These are phyloP conservation scores for Lobosporangium transversale DNA, from an alignment of 192 early-diverging fungal genomes.

Conservation along the genomic window DNA sequence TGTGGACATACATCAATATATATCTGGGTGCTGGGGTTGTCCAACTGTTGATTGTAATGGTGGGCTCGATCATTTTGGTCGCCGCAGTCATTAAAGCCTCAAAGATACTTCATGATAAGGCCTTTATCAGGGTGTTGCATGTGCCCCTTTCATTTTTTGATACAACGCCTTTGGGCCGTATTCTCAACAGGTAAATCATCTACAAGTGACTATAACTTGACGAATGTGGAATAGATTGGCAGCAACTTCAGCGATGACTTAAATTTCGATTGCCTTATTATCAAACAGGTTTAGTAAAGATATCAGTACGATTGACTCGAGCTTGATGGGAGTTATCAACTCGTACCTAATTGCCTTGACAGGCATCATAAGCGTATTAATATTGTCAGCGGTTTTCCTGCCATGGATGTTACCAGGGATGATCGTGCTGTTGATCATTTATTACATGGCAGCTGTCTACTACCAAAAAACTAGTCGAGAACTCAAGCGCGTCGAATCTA, in stretches of 20 bases:
- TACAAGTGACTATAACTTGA: too few species aligned
- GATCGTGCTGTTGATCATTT: constrained; percentile 58
- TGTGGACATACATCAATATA: constrained; percentile 41
- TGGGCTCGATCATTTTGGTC: constrained; percentile 30
- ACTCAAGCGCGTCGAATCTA: constrained; percentile 71
- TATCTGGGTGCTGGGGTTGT: constrained; percentile 36
- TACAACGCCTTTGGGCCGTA: constrained; percentile 73
- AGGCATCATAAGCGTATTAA: constrained; percentile 62
- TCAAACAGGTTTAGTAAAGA: constrained; percentile 79
- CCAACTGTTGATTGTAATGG: constrained; percentile 35
- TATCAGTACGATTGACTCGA: constrained; percentile 78
- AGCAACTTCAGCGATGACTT: not conserved
- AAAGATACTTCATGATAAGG: constrained; percentile 62
- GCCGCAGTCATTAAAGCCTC: constrained; percentile 65
- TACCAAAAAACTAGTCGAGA: constrained; percentile 71
- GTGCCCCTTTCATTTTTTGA: constrained; percentile 73
- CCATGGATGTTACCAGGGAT: constrained; percentile 62
- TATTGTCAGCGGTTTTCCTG: constrained; percentile 55
- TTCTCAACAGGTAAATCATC: constrained; percentile 67
- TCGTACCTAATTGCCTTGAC: constrained; percentile 62
- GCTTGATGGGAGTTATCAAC: constrained; percentile 59
- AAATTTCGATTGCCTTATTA: not conserved
- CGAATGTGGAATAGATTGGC: not conserved
- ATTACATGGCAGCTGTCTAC: constrained; percentile 62
- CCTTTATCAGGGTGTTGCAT: constrained; percentile 73